These are phyloP conservation scores for Lenzites betulinus DNA, from an alignment of 768 basidiomycete genomes.

Conservation along the genomic window DNA sequence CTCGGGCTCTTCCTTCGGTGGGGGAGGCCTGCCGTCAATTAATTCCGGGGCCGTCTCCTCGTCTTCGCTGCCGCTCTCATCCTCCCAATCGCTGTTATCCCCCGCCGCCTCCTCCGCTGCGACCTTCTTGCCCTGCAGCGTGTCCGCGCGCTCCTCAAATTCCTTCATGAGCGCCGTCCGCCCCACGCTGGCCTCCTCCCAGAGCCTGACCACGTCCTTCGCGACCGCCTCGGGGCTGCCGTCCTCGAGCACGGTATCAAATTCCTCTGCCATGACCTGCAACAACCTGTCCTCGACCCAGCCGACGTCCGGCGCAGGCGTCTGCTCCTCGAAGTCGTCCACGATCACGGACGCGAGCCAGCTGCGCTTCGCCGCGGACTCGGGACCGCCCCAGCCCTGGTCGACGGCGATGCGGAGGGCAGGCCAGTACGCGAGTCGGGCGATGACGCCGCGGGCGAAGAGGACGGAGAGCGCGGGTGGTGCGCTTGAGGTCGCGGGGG, in stretches of 20 bases:
- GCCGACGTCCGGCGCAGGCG: slow-evolving; percentile 56
- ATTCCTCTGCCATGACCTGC: slow-evolving; percentile 88
- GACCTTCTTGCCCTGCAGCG: slow-evolving; percentile 56
- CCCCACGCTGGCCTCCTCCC: slow-evolving; percentile 53
- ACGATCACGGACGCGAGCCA: slow-evolving; percentile 85
- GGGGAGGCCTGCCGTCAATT: slow-evolving; percentile 46
- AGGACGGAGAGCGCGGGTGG: slow-evolving; percentile 52
- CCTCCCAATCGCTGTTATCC: slow-evolving; percentile 47
- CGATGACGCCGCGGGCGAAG: slow-evolving; percentile 86
- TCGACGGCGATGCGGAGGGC: slow-evolving; percentile 85
- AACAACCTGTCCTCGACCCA: slow-evolving; percentile 83
- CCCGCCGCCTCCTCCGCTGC: slow-evolving; percentile 46
- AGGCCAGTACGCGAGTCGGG: slow-evolving; percentile 82
- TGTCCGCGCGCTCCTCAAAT: slow-evolving; percentile 68
- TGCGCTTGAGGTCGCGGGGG: slow-evolving; percentile 33
- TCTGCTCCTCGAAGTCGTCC: slow-evolving; percentile 68
- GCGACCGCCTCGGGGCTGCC: slow-evolving; percentile 77
- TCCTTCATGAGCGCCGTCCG: slow-evolving; percentile 51
- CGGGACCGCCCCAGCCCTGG: slow-evolving; percentile 84
- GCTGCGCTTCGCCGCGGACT: slow-evolving; percentile 67
- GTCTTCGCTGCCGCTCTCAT: slow-evolving; percentile 43
- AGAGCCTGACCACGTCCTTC: slow-evolving; percentile 67
- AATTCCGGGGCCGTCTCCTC: slow-evolving; percentile 58
- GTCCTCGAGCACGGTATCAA: slow-evolving; percentile 82
- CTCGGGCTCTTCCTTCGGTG: slow-evolving; percentile 59